Conservation (phyloP, 2,329 filamentous ascomycete species). For the Colletotrichum brevisporum region DNA sequence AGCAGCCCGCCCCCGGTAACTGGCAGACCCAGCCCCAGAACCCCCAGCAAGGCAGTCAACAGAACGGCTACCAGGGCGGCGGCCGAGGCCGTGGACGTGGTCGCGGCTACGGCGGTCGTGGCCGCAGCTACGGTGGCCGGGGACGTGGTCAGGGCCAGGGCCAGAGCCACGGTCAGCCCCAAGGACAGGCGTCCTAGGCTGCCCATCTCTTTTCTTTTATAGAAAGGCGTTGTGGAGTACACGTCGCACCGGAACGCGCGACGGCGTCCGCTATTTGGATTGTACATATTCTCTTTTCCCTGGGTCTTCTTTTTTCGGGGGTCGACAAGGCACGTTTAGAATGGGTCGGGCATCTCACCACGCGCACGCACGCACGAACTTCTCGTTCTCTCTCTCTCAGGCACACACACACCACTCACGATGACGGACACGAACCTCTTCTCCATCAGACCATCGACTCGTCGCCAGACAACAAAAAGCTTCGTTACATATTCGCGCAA, state of each 20-base stretch:
- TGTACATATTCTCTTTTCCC: conserved; percentile 43
- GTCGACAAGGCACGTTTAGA: conserved; percentile 38
- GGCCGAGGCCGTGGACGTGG: conserved; percentile 47
- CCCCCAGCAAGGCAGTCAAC: conserved; percentile 46
- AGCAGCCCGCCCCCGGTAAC: conserved; percentile 45
- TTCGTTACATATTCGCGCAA: conserved; percentile 40
- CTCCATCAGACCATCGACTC: conserved; percentile 34
- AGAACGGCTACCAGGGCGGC: conserved; percentile 50
- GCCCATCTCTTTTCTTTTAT: conserved; percentile 41
- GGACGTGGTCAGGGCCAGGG: conserved; percentile 34
- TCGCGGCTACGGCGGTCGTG: conserved; percentile 36
- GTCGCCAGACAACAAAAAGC: conserved; percentile 35
- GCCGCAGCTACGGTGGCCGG: conserved; percentile 32
- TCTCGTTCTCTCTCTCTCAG: background rate
- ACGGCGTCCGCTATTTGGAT: conserved; percentile 40
- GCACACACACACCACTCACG: conserved; percentile 22
- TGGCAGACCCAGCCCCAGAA: conserved; percentile 50
- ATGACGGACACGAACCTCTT: conserved; percentile 37
- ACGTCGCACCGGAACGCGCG: conserved; percentile 32
- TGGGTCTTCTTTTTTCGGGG: conserved; percentile 7
- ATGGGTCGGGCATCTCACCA: conserved; percentile 39
- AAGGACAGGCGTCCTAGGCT: conserved; percentile 49
- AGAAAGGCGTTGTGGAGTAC: conserved; percentile 39
- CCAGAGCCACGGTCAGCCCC: conserved; percentile 41
- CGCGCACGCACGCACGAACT: conserved; percentile 25